Base-by-base conservation (phyloP, 1,284 basidiomycete genomes). In the Volvariella surrecta region DNA sequence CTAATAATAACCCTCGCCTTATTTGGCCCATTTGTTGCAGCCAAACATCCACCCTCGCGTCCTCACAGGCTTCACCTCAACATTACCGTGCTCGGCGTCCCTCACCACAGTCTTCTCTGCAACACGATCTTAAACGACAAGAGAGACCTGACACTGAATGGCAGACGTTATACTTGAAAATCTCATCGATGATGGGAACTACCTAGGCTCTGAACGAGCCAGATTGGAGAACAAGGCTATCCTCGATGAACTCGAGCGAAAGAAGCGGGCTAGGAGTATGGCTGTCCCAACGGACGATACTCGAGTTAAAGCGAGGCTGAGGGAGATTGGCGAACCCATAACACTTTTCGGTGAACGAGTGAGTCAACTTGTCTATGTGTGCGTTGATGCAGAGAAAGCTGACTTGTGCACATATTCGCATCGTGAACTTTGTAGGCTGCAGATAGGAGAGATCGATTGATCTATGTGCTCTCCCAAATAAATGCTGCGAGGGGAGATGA, bases 271-370 rank as follows among this genome's bases (percentile, higher is more conserved):
- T n/a, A 76, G 95, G 48, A 84, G 73, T 47, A 78, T 98, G 64
- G 94, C 94, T 11, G 91, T 99, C 3, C 96, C 96, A 3, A 99
- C 96, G 6, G 94, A 98, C 60, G 96, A 99, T 63, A 82, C 77
- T 54, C 85, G 88, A 50, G 95, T 99, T 52, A 86, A 88, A 57
- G 81, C 84, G 35, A 74, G 89, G 44, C 71, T 99, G 49, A 74
- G 96, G 46, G 89, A 95, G 62, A 84, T 96, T 50, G 92, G 89
- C 21, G 90, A 99, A 61, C 96, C 96, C 24, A 92, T 97, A 51
- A 98, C 93, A 4, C 73, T 98, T 28, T 99, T 99, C 54, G 96
- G 93, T 46, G 96, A 99, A 75, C 82, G 90, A 40, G 90, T 93
- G 58, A 60, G 89, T 78, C 20, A 20, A 19, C 35, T 35, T 8